Base-by-base conservation (phyloP, 2,329 filamentous ascomycete genomes). In the Penicillium capsulatum region DNA sequence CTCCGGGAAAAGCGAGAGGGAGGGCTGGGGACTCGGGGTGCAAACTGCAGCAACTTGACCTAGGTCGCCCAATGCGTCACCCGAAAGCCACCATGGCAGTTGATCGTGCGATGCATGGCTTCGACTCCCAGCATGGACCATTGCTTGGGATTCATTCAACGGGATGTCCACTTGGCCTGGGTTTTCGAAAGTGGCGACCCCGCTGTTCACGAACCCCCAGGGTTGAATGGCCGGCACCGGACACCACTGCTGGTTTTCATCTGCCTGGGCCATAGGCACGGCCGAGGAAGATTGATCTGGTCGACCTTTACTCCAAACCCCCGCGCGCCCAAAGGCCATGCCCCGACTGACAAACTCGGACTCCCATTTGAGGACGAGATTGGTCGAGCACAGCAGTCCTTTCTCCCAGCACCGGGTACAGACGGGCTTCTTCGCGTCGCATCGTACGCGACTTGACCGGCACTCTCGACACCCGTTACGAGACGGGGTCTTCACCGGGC, bases 381-480 rank as follows among this genome's bases (percentile, higher is more conserved):
- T 58, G 3, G 61, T 64, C 9, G 59, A 58, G 40, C 66, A 69
- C 4, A 50, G 48, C 11, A 68, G 41, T 1, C 61, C 59, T 48
- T 57, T 63, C 40, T 62, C 56, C 38, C 42, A 40, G 45, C 66
- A 69, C 24, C 65, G 54, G 17, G 57, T 58, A 51, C 66, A 69
- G 10, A 48, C 31, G 8, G 66, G 66, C 42, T 62, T 64, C 29
- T 57, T 55, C 33, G 61, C 63, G 34, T 68, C 65, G 48, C 66
- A 69, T 33, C 64, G 61, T 37, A 70, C 63, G 38, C 65, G 65
- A 38, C 66, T 63, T 35, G 55, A 49, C 15, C 65, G 64, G 40
- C 67, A 70, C 48, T 63, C 64, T 42, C 58, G 57, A 48, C 67
- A 70, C 36, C 67, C 66, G 48, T 52, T 60, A 34, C 65, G 64